Evolutionary conservation across 2,329 filamentous ascomycete species (phyloP).

Genomic region (Talaromyces sp.): DNA sequence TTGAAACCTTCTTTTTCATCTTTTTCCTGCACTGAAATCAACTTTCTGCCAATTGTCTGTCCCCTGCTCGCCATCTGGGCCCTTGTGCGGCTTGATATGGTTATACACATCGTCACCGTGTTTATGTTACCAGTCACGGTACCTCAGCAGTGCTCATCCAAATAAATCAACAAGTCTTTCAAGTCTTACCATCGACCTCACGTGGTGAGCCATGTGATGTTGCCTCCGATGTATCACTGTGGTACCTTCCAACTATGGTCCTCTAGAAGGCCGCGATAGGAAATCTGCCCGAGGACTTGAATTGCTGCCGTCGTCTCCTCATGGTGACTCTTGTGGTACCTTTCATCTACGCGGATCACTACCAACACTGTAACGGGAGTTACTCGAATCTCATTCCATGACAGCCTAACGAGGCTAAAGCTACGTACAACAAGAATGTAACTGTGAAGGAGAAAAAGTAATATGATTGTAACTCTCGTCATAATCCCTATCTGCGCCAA

Average conservation of each 20-base stretch:
- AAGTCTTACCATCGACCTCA: neutral
- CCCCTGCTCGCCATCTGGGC: neutral
- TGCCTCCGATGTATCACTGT: neutral
- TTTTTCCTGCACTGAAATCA: too few relatives aligned
- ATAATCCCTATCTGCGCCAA: slow-evolving; percentile 10
- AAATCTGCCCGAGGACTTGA: neutral
- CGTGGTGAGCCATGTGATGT: neutral
- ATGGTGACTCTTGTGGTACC: neutral
- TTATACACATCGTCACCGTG: neutral
- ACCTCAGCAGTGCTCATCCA: neutral
- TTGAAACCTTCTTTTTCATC: too few relatives aligned
- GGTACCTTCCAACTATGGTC: neutral
- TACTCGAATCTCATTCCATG: slow-evolving; percentile 2
- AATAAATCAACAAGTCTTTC: neutral
- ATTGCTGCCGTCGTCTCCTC: neutral
- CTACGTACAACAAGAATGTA: neutral
- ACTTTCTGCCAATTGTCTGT: too few relatives aligned
- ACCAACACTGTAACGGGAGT: slow-evolving; percentile 2
- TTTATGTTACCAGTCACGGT: neutral
- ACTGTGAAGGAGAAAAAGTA: neutral
- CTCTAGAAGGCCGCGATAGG: neutral
- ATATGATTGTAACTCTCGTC: neutral
- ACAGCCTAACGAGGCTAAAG: neutral
- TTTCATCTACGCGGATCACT: neutral
- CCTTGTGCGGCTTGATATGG: neutral